phyloP scores from a whole-genome alignment of 2,329 filamentous ascomycete species.

The Fusarium avenaceum region DNA sequence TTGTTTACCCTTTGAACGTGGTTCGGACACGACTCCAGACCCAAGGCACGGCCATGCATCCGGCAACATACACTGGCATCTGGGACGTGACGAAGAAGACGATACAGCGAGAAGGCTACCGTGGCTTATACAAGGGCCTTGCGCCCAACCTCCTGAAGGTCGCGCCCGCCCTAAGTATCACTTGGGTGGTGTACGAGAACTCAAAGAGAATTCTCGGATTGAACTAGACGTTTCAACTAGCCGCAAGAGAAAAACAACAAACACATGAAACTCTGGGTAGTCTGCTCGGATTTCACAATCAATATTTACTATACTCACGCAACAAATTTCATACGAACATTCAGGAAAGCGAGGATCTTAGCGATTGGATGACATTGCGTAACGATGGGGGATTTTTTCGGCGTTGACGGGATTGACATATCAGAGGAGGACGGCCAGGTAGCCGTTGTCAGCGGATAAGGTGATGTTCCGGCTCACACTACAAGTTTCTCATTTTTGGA shows the following conservation, averaged over 20 bases:
- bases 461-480: conserved; percentile 19
- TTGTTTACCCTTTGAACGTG: conserved; percentile 95
- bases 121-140: conserved; percentile 93
- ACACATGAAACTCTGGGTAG: conserved; percentile 12
- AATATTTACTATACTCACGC: conserved; percentile 34
- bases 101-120: conserved; percentile 82
- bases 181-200: conserved; percentile 94
- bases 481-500: conserved; percentile 37
- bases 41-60: conserved; percentile 93
- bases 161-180: conserved; percentile 94
- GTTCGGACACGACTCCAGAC: conserved; percentile 92
- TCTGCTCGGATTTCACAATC: conserved; percentile 12
- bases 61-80: conserved; percentile 89
- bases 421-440: conserved; percentile 29
- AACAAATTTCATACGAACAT: conserved; percentile 41
- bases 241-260: conserved; percentile 9
- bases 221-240: conserved; percentile 49
- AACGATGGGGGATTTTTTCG: conserved; percentile 38
- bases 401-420: conserved; percentile 47
- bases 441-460: conserved; percentile 12
- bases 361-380: conserved; percentile 49
- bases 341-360: conserved; percentile 48
- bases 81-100: conserved; percentile 90
- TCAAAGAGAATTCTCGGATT: conserved; percentile 78
- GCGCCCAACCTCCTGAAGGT: conserved; percentile 97